A percentile compares a stretch with the other conserved stretches of the same genome.
phyloP scores from a whole-genome alignment of 345 rosid genomes.

The Salix dunnii region DNA sequence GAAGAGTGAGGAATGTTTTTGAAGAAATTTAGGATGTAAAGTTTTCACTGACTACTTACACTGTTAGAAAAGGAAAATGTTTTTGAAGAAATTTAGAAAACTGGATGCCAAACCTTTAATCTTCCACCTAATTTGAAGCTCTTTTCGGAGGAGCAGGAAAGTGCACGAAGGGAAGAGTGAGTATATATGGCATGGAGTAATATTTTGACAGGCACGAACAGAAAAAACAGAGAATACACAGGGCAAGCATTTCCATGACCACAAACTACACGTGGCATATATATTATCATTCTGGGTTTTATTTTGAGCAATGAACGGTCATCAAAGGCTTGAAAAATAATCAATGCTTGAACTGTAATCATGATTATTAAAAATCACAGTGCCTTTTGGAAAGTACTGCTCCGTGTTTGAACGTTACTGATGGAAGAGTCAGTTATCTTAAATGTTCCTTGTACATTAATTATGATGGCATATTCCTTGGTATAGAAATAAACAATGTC shows the following conservation, averaged over 20 bases:
- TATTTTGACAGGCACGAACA: background rate
- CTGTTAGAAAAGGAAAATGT: no score
- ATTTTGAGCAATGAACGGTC: background rate
- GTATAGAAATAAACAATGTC: background rate
- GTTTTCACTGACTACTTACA: no score
- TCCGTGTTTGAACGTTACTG: background rate
- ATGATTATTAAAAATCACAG: background rate
- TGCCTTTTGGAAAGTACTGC: background rate
- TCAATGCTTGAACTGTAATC: no score
- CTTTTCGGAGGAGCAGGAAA: no score
- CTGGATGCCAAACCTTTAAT: no score
- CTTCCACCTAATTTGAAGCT: no score
- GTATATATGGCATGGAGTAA: background rate
- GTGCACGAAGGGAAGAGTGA: no score
- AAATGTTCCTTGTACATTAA: no score
- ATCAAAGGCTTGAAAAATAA: background rate
- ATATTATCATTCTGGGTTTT: background rate
- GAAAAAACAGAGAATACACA: background rate
- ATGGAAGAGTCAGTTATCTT: no score
- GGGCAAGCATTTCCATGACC: background rate
- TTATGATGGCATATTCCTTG: slow-evolving; percentile 5
- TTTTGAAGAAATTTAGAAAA: no score
- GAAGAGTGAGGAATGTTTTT: no score
- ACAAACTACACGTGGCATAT: background rate
- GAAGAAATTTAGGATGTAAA: no score